Evolutionary conservation across 2,329 filamentous ascomycete species (phyloP).

Genomic region (Trichoderma endophyticum): DNA sequence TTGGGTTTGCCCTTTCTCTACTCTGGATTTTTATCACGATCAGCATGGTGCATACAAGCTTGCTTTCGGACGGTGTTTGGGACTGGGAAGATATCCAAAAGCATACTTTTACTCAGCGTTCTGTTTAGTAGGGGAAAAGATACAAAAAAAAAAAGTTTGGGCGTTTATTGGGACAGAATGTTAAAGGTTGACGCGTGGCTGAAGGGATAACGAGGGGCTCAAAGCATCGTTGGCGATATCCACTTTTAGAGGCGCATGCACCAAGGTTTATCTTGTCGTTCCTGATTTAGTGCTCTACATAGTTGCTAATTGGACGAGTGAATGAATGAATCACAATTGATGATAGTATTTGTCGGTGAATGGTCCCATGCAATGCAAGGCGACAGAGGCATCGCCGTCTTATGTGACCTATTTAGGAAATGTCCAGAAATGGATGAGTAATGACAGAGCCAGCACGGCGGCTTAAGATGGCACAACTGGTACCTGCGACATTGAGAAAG

Average conservation of each 20-base stretch:
- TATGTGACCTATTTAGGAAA: background rate
- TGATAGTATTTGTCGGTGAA: background rate
- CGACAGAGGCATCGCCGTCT: background rate
- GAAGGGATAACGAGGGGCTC: background rate
- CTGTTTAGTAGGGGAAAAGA: conserved; percentile 1
- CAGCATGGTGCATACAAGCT: background rate
- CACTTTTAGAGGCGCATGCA: background rate
- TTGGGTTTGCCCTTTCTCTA: background rate
- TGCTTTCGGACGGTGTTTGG: conserved; percentile 20
- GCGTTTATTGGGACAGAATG: background rate
- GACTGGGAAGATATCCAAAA: conserved; percentile 18
- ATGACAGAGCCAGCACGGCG: background rate
- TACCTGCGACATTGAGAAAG: background rate
- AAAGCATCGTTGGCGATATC: conserved; percentile 19
- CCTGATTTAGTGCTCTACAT: background rate
- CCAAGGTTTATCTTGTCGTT: background rate
- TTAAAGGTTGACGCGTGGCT: background rate
- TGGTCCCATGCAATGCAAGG: background rate
- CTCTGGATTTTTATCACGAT: background rate
- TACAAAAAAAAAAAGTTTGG: conserved; percentile 10
- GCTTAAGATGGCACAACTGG: background rate
- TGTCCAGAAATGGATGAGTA: background rate
- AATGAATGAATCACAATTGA: background rate
- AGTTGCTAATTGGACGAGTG: background rate
- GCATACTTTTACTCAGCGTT: conserved; percentile 11